phyloP scores from a whole-genome alignment of 768 basidiomycete species.

The Porphyrellus cyaneotinctus region DNA sequence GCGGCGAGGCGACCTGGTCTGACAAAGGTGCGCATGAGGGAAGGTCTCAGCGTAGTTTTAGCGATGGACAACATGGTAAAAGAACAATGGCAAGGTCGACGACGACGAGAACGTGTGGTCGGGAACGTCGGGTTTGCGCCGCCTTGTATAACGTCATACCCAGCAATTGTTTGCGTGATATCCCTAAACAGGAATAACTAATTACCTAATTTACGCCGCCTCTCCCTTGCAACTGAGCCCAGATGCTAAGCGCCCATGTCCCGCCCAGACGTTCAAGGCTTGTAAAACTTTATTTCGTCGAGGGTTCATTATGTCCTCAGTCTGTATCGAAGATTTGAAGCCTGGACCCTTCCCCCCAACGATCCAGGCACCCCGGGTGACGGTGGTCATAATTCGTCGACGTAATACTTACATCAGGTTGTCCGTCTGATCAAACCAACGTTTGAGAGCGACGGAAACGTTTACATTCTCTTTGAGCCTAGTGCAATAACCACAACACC shows the following conservation, averaged over 20 bases:
- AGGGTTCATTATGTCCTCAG: slow-evolving; percentile 10
- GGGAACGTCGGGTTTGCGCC: not conserved
- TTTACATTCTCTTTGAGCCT: slow-evolving; percentile 9
- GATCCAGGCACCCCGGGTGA: too few relatives aligned
- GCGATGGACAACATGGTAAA: slow-evolving; percentile 46
- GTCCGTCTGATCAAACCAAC: too few relatives aligned
- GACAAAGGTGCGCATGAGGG: slow-evolving; percentile 44
- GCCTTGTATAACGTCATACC: slow-evolving; percentile 2
- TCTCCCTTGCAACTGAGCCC: not conserved
- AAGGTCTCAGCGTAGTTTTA: slow-evolving; percentile 41
- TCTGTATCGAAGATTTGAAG: too few relatives aligned
- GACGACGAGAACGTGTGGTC: not conserved
- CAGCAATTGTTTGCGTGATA: too few relatives aligned
- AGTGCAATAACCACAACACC: slow-evolving; percentile 6
- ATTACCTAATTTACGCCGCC: not conserved
- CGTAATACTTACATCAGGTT: too few relatives aligned
- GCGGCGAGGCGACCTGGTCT: slow-evolving; percentile 40
- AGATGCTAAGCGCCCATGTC: not conserved
- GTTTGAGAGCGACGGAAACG: not conserved
- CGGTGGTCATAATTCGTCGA: too few relatives aligned
- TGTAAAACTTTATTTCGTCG: slow-evolving; percentile 17
- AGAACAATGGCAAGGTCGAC: not conserved
- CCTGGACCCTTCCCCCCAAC: too few relatives aligned
- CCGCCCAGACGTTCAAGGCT: too few relatives aligned
- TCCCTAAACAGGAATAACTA: not conserved